Conservation (phyloP, 805 yeast species). For the Wickerhamiella sergipiensis region DNA sequence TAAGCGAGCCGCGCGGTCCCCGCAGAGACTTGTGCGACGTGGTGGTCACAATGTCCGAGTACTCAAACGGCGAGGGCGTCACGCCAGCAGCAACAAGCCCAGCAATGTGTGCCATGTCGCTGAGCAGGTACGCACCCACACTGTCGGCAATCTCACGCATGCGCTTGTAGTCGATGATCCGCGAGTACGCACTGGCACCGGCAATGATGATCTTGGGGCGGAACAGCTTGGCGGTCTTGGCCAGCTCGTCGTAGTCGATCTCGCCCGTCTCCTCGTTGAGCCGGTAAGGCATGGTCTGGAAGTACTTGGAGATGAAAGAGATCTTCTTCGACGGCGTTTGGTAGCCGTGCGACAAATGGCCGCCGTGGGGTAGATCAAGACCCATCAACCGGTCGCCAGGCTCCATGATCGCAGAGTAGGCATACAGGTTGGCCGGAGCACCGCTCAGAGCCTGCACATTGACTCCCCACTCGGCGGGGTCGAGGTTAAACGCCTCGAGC, state of each 20-base stretch:
- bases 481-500: slow-evolving; percentile 69
- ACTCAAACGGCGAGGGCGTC: slow-evolving; percentile 90
- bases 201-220: slow-evolving; percentile 96
- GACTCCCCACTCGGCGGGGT: slow-evolving; percentile 87
- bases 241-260: slow-evolving; percentile 92
- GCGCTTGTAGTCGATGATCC: slow-evolving; percentile 91
- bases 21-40: slow-evolving; percentile 97
- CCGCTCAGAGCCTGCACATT: slow-evolving; percentile 95
- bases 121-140: slow-evolving; percentile 91
- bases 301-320: slow-evolving; percentile 89
- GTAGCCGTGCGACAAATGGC: slow-evolving; percentile 96
- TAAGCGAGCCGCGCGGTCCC: slow-evolving; percentile 99
- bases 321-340: slow-evolving; percentile 89
- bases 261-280: slow-evolving; percentile 83
- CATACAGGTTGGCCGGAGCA: slow-evolving; percentile 95
- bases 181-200: slow-evolving; percentile 96
- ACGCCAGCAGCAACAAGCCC: slow-evolving; percentile 95
- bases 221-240: slow-evolving; percentile 76
- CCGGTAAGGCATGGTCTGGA: slow-evolving; percentile 98
- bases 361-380: slow-evolving; percentile 95
- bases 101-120: slow-evolving; percentile 97
- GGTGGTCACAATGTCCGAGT: slow-evolving; percentile 95
- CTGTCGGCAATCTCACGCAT: slow-evolving; percentile 94
- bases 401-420: slow-evolving; percentile 86
- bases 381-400: slow-evolving; percentile 98